Conservation (phyloP, 225 moss, liverwort and hornwort genomes). For the Pseudoscleropodium purum region DNA sequence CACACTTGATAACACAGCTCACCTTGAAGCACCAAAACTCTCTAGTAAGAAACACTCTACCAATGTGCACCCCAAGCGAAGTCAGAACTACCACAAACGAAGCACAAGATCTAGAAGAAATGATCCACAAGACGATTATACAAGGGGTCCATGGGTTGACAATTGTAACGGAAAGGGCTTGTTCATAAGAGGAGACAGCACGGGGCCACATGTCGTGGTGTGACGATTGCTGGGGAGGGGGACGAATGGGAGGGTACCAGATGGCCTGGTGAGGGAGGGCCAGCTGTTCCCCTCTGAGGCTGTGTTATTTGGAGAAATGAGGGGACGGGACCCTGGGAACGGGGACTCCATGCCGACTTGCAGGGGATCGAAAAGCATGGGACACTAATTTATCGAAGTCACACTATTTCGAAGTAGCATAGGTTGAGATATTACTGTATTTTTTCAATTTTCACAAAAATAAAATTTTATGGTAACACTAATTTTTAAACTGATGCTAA, state of each 20-base stretch:
- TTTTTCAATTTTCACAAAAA: background rate
- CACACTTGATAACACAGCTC: background rate
- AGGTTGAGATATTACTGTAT: background rate
- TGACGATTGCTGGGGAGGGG: background rate
- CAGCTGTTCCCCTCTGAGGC: background rate
- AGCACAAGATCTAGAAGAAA: background rate
- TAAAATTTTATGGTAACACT: background rate
- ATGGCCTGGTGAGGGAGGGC: background rate
- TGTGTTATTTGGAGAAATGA: too few species aligned
- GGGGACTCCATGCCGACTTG: background rate
- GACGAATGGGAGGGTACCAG: background rate
- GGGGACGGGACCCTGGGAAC: background rate
- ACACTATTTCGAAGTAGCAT: background rate
- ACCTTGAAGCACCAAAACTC: background rate
- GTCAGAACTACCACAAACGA: background rate
- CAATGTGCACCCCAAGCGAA: background rate
- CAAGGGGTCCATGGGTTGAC: background rate
- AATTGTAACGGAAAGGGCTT: fast-evolving
- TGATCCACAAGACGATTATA: too few species aligned
- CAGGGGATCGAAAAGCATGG: background rate
- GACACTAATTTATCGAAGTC: background rate
- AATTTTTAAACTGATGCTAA: background rate
- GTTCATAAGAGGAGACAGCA: background rate
- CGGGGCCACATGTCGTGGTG: background rate
- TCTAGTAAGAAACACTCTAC: background rate